Evolutionary conservation across 2,329 filamentous ascomycete species (phyloP).

Genomic region (Sarocladiaceae sp.): DNA sequence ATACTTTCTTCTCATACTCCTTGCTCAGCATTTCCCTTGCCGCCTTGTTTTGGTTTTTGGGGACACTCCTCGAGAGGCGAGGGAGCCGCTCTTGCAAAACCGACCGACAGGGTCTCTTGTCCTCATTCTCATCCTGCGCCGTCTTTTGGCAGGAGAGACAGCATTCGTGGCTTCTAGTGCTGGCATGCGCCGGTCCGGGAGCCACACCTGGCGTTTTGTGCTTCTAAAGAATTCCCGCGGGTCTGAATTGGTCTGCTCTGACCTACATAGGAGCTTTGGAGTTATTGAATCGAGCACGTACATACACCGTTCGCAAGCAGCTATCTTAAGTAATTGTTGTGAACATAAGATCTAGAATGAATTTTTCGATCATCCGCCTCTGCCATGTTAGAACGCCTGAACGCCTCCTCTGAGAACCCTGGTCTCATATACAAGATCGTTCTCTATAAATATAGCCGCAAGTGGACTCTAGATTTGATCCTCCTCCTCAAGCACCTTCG

Average conservation of each 20-base stretch:
- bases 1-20: too few relatives aligned
- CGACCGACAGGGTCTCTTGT: too few relatives aligned
- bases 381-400: neutral
- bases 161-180: slow-evolving; percentile 6
- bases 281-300: neutral
- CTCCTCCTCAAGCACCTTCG: slow-evolving; percentile 57
- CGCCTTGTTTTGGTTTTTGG: too few relatives aligned
- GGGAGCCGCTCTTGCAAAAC: neutral
- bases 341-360: too few relatives aligned
- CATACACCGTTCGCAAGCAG: neutral
- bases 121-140: neutral
- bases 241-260: neutral
- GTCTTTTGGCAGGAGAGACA: neutral
- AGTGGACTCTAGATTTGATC: slow-evolving; percentile 8
- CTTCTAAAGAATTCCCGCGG: neutral
- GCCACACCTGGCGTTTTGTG: slow-evolving; percentile 2
- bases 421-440: neutral
- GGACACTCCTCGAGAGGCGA: too few relatives aligned
- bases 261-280: slow-evolving; percentile 2
- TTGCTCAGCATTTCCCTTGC: too few relatives aligned
- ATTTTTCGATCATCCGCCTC: neutral
- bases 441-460: neutral
- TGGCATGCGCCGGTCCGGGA: too few relatives aligned
- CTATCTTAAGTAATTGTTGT: too few relatives aligned
- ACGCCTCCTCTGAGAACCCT: too few relatives aligned